Conservation (phyloP, 768 basidiomycete genomes). For the Ramaria rubella region DNA sequence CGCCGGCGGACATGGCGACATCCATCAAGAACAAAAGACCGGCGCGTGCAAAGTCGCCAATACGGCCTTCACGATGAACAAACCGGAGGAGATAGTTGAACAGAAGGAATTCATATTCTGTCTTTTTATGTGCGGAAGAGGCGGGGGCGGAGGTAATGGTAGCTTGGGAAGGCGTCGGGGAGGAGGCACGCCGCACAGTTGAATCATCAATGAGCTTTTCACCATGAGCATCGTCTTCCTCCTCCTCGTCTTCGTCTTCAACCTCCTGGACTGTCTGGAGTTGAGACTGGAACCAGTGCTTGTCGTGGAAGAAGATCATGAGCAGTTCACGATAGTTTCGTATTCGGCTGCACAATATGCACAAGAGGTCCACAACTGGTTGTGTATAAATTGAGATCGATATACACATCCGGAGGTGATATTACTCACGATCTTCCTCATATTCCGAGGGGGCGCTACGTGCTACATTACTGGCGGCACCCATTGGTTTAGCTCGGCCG, state of each 20-base stretch:
- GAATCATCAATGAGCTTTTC: constrained; percentile 19
- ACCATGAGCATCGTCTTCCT: constrained; percentile 29
- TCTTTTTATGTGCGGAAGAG: constrained; percentile 46
- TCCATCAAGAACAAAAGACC: constrained; percentile 94
- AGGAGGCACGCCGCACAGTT: constrained; percentile 31
- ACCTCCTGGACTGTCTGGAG: constrained; percentile 72
- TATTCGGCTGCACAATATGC: constrained; percentile 89
- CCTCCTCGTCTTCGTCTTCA: constrained; percentile 54
- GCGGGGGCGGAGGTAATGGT: constrained; percentile 47
- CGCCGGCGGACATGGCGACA: constrained; percentile 84
- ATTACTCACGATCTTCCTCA: constrained; percentile 71
- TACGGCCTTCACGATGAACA: constrained; percentile 88
- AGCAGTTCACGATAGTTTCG: constrained; percentile 82
- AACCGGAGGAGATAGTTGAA: constrained; percentile 95
- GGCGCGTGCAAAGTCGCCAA: constrained; percentile 89
- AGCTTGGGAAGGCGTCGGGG: constrained; percentile 55
- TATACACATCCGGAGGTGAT: not conserved
- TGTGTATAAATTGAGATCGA: not conserved
- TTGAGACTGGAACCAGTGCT: constrained; percentile 76
- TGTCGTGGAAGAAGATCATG: constrained; percentile 97
- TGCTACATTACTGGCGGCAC: constrained; percentile 69
- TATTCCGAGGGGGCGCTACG: constrained; percentile 79
- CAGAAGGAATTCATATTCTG: constrained; percentile 91
- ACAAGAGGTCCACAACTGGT: constrained; percentile 84
- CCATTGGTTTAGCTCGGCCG: constrained; percentile 68